Evolutionary conservation across 2,329 filamentous ascomycete genomes (phyloP).

Genomic region (Aspergillus jensenii): DNA sequence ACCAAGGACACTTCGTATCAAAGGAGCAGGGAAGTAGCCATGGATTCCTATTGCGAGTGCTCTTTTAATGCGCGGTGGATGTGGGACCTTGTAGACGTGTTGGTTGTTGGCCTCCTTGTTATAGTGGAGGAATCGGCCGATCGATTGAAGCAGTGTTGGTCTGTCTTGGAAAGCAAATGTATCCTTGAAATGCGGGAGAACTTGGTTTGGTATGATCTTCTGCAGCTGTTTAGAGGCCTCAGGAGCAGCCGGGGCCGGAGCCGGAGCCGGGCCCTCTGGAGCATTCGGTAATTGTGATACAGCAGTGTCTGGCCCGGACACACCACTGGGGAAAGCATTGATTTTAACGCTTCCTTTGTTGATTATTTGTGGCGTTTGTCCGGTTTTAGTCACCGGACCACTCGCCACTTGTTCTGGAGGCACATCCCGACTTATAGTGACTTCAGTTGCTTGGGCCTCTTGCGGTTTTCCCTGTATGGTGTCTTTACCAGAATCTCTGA

Average conservation of each 20-base stretch:
- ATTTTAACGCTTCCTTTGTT: conserved; percentile 31
- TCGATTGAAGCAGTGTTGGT: conserved; percentile 65
- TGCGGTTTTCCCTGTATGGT: conserved; percentile 22
- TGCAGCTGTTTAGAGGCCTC: conserved; percentile 38
- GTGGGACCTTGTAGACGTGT: conserved; percentile 71
- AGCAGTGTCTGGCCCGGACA: conserved; percentile 22
- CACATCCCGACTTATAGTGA: conserved; percentile 20
- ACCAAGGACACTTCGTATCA: conserved; percentile 86
- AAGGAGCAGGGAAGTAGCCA: conserved; percentile 84
- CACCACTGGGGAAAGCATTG: conserved; percentile 26
- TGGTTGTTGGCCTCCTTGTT: conserved; percentile 60
- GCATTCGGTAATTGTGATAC: conserved; percentile 19
- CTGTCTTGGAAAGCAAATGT: conserved; percentile 46
- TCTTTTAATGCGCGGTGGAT: conserved; percentile 72
- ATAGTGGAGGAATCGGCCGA: conserved; percentile 46
- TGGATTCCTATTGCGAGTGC: conserved; percentile 93
- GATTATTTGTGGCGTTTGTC: conserved; percentile 26
- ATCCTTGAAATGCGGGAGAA: conserved; percentile 49
- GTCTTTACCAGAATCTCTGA: conserved; percentile 34
- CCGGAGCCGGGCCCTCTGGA: conserved; percentile 16
- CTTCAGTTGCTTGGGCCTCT: conserved; percentile 27
- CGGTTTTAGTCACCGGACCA: conserved; percentile 21
- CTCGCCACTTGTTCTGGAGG: conserved; percentile 17
- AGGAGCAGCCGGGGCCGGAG: conserved; percentile 25
- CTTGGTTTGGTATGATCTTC: conserved; percentile 44